Conservation (phyloP, 345 rosid species). For the Ceriops tagal region DNA sequence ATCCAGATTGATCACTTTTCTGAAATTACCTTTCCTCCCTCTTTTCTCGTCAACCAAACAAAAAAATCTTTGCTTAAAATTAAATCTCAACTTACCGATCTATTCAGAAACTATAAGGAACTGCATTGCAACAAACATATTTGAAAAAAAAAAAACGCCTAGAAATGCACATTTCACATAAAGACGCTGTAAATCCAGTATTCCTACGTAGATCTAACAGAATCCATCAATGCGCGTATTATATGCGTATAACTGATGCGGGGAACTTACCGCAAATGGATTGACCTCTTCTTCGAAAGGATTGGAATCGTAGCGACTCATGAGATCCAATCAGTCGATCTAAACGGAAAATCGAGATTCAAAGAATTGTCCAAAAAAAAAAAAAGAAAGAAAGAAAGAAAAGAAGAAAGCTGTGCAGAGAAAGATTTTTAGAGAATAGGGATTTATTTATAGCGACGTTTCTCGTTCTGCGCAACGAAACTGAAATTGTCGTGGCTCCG, state of each 20-base stretch:
- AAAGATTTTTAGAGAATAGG: background rate
- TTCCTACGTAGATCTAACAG: background rate
- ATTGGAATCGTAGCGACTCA: slow-evolving; percentile 72
- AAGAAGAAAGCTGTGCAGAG: background rate
- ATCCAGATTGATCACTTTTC: no score
- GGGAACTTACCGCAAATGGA: slow-evolving; percentile 75
- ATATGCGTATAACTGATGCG: background rate
- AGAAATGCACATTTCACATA: no score
- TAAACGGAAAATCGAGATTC: background rate
- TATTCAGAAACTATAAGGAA: background rate
- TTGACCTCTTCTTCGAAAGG: slow-evolving; percentile 85
- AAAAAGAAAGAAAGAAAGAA: no score
- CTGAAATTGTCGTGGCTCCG: background rate
- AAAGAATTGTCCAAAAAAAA: background rate
- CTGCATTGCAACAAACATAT: background rate
- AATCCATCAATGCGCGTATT: background rate
- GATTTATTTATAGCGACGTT: background rate
- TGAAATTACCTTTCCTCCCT: no score
- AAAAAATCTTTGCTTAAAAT: no score
- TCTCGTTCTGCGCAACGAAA: background rate
- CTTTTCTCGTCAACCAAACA: no score
- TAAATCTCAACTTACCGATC: background rate
- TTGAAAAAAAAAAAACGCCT: no score
- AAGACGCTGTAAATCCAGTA: background rate
- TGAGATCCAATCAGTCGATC: slow-evolving; percentile 29